Evolutionary conservation across 352 stramenopile genomes (phyloP), one percentile per base, ranked within the genome.

Genomic region (Saprolegnia diclina): DNA sequence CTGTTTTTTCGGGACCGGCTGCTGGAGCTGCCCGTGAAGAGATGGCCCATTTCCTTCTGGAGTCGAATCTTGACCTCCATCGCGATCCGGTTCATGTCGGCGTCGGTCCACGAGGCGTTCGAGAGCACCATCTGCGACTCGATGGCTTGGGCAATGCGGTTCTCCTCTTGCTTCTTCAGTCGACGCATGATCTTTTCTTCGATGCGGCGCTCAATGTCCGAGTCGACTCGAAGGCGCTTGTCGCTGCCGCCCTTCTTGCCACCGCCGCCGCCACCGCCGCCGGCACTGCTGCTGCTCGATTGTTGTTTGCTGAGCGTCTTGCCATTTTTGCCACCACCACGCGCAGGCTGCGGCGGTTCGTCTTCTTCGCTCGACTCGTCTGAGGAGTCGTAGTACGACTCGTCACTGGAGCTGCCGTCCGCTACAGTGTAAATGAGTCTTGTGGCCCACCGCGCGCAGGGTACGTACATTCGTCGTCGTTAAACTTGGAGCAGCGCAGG

Each of bases 31-130:
- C 26, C 35, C 45, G 54, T 48, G 37, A 69, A 69, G 26, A 69
- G 53, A 26, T 69, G 63, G 6, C 63, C 82, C 78, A 92, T 87
- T 75, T 94, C 86, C 44, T 71, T 89, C 72, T 92, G 83, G 69
- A 94, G 89, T 5, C 85, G 83, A 67, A 91, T 85, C 40, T 86
- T 82, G 83, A 94, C 92, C 71, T 94, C 84, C 78, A 91, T 90
- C 67, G 92, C 92, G 65, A 94, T 94, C 56, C 85, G 85, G 74
- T 94, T 94, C 86, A 94, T 94, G 73, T 94, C 86, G 50, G 90
- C 86, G 67, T 94, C 86, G 44, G 81, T 82, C 86, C 86, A 94
- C 57, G 85, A 91, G n/a, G 86, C 86, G 67, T 94, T 94, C 44
- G 90, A 83, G 37, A 81, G 79, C 38, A 76, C 75, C 86, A 94